Evolutionary conservation across 306 rosid species (phyloP).

Genomic region (Oemleria cerasiformis): DNA sequence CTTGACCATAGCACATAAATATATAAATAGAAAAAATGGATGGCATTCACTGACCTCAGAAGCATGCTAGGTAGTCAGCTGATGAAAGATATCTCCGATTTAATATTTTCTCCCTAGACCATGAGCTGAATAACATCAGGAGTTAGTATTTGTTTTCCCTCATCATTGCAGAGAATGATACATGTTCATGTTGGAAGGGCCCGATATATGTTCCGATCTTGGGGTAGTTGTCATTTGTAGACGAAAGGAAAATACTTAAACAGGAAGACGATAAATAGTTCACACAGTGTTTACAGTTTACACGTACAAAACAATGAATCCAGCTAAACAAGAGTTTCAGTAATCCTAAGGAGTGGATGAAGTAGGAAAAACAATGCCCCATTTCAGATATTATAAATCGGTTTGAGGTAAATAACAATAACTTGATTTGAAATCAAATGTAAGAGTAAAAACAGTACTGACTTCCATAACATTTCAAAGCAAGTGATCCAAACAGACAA

Average conservation of each 20-base stretch:
- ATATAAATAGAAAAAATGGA: not conserved
- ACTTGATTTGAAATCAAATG: not conserved
- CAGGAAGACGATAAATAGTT: not conserved
- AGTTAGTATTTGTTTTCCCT: constrained; percentile 21
- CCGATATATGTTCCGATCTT: not conserved
- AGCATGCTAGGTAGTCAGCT: not conserved
- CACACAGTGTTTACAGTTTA: not conserved
- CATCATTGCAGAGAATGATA: not conserved
- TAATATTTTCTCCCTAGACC: constrained; percentile 17
- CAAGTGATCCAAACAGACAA: not conserved
- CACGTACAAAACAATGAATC: not conserved
- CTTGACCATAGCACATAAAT: not conserved
- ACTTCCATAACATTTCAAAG: not conserved
- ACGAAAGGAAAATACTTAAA: not conserved
- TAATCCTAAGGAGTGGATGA: no score
- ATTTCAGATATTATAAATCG: not conserved
- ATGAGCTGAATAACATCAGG: constrained; percentile 24
- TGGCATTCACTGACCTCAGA: not conserved
- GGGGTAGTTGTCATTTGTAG: not conserved
- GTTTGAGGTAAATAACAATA: not conserved
- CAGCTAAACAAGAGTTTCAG: not conserved
- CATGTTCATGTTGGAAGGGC: not conserved
- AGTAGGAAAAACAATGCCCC: not conserved
- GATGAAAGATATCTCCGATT: constrained; percentile 17
- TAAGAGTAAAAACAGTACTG: not conserved